Percentiles rank a stretch among this genome's conserved stretches.
These are phyloP conservation scores for Sequoiadendron giganteum DNA, from an alignment of 75 land plant species.

Conservation along the genomic window DNA sequence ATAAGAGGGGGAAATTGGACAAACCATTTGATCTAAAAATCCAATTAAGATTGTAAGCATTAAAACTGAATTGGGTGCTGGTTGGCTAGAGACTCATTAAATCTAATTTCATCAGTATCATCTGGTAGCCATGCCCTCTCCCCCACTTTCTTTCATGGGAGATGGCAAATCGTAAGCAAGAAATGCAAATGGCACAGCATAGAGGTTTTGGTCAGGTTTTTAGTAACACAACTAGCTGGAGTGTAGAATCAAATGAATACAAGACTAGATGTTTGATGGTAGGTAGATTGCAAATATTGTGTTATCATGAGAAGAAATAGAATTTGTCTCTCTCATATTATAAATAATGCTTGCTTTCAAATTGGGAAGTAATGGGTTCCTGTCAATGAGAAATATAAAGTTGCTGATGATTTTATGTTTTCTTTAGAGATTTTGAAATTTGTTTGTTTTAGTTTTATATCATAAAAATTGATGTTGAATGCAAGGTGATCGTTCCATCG, in stretches of 20 bases:
- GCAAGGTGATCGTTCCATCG: conserved; percentile 81
- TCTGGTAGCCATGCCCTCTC: background rate
- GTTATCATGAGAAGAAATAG: background rate
- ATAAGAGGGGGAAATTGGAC: background rate
- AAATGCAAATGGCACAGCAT: background rate
- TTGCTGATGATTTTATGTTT: background rate
- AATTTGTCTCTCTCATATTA: background rate
- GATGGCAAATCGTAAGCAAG: background rate
- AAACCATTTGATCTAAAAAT: background rate
- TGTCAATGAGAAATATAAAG: background rate
- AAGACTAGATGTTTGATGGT: background rate
- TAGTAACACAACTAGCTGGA: background rate
- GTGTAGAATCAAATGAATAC: background rate
- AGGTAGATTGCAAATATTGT: background rate
- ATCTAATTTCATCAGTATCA: background rate
- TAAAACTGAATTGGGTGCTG: background rate
- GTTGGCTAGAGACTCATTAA: background rate
- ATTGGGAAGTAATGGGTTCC: background rate
- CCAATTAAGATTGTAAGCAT: background rate
- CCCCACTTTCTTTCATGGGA: background rate
- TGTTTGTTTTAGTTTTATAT: background rate
- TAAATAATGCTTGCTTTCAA: background rate
- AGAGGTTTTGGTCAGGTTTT: background rate
- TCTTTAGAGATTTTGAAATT: background rate
- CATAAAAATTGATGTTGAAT: background rate